A percentile compares a stretch with the other conserved stretches of the same genome.
Evolutionary conservation across 2,329 filamentous ascomycete species (phyloP).

Genomic region (Cyanodermella asteris): DNA sequence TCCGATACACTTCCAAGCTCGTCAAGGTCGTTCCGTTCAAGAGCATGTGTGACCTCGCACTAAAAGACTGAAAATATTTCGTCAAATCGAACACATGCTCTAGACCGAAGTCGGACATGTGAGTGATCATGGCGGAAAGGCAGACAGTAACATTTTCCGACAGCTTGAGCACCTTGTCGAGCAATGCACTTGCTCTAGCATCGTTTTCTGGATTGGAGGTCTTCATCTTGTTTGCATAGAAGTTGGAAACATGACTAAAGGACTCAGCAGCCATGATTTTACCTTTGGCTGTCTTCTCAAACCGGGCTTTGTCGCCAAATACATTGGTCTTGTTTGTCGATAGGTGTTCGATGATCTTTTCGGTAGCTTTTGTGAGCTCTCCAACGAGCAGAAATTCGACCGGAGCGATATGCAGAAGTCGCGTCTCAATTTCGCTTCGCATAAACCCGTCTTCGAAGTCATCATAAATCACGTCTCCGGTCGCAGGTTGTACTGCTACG

Average conservation of each 20-base stretch:
- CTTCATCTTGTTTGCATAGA: slow-evolving; percentile 75
- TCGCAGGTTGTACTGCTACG: slow-evolving; percentile 83
- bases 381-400: slow-evolving; percentile 91
- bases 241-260: slow-evolving; percentile 73
- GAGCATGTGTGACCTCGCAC: slow-evolving; percentile 82
- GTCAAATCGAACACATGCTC: slow-evolving; percentile 92
- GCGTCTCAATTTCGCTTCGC: slow-evolving; percentile 85
- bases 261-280: slow-evolving; percentile 70
- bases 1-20: slow-evolving; percentile 87
- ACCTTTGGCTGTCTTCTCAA: slow-evolving; percentile 54
- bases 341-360: slow-evolving; percentile 77
- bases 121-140: slow-evolving; percentile 86
- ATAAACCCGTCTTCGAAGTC: slow-evolving; percentile 95
- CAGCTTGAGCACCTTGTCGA: slow-evolving; percentile 70
- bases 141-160: slow-evolving; percentile 77
- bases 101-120: slow-evolving; percentile 75
- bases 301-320: slow-evolving; percentile 71
- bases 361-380: slow-evolving; percentile 68
- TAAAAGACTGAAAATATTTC: slow-evolving; percentile 94
- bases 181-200: slow-evolving; percentile 38
- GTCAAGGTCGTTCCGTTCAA: slow-evolving; percentile 87
- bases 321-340: slow-evolving; percentile 78
- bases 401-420: slow-evolving; percentile 84
- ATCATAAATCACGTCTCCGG: slow-evolving; percentile 89
- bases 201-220: slow-evolving; percentile 29